Evolutionary conservation across 768 basidiomycete genomes (phyloP).

Genomic region (Ramaria sp.): DNA sequence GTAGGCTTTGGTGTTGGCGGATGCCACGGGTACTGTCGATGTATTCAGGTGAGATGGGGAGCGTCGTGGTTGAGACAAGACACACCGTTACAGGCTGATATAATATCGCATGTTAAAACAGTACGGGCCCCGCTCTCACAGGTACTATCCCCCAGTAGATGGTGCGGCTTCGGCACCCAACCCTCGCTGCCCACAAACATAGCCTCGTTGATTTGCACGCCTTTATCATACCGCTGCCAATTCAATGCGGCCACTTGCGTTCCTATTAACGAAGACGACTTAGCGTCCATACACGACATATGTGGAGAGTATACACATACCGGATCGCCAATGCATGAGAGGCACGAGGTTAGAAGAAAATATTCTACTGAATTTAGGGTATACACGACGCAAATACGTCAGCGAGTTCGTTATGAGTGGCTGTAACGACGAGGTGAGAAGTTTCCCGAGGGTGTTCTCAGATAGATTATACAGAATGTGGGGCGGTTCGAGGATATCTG

Average conservation of each 20-base stretch:
- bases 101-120: background rate
- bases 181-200: conserved; percentile 48
- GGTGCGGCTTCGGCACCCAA: conserved; percentile 41
- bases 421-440: conserved; percentile 20
- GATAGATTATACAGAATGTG: conserved; percentile 54
- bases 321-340: conserved; percentile 38
- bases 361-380: conserved; percentile 46
- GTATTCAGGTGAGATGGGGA: background rate
- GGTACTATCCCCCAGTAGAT: conserved; percentile 11
- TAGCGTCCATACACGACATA: background rate
- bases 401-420: conserved; percentile 32
- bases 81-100: conserved; percentile 30
- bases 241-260: conserved; percentile 49
- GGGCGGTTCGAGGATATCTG: conserved; percentile 31
- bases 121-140: background rate
- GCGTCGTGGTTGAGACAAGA: conserved; percentile 16
- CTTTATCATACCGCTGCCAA: conserved; percentile 50
- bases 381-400: conserved; percentile 42
- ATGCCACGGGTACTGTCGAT: conserved; percentile 19
- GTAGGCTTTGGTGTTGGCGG: conserved; percentile 25
- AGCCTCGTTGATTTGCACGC: conserved; percentile 40
- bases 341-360: conserved; percentile 45
- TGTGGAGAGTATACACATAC: background rate
- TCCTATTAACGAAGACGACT: conserved; percentile 21
- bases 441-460: conserved; percentile 33